A percentile compares a stretch with the other conserved stretches of the same genome.
Conservation (phyloP, 345 rosid genomes). For the Eucalyptus tenuipes region DNA sequence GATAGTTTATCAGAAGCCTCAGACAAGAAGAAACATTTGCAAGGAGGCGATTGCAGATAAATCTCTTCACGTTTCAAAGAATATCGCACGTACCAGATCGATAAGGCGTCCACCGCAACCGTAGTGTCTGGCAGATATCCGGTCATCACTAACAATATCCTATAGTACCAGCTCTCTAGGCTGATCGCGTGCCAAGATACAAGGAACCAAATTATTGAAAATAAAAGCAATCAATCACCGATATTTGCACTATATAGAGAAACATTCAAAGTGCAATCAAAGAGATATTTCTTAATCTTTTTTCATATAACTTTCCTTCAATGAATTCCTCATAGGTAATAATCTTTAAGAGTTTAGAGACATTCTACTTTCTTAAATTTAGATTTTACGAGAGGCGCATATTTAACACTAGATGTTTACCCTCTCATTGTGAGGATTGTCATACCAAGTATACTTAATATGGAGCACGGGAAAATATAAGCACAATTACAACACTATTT, state of each 20-base stretch:
- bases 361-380: not conserved
- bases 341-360: not conserved
- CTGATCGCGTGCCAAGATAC: not conserved
- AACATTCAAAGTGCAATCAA: not conserved
- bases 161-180: slow-evolving; percentile 35
- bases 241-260: not conserved
- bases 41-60: not conserved
- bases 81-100: not conserved
- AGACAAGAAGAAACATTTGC: not conserved
- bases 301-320: not conserved
- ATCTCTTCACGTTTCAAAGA: not conserved
- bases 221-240: not conserved
- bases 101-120: slow-evolving; percentile 23
- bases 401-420: not conserved
- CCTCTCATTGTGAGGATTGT: not conserved
- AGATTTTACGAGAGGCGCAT: not conserved
- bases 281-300: not conserved
- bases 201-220: not conserved
- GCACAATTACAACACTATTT: not conserved
- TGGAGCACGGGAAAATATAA: not conserved
- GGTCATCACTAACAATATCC: slow-evolving; percentile 25
- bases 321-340: not conserved
- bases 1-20: not conserved
- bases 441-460: not conserved
- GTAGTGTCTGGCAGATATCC: slow-evolving; percentile 14